phyloP scores from a whole-genome alignment of 1,139 yeast genomes.

The Blastobotrys aristatus region DNA sequence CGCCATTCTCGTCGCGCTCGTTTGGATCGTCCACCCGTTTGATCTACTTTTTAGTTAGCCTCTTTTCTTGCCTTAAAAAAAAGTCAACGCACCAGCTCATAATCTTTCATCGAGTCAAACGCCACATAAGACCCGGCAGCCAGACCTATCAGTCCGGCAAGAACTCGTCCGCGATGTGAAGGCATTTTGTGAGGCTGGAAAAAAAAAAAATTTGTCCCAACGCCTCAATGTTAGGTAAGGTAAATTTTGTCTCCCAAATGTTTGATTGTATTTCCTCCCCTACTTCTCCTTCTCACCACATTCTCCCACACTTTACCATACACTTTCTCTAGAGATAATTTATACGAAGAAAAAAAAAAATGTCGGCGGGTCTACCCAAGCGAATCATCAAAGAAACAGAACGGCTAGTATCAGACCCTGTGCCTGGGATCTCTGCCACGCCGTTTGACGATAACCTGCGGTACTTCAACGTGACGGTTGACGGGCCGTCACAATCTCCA shows the following conservation, averaged over 20 bases:
- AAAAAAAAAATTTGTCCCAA: no score
- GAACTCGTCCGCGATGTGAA: slow-evolving; percentile 32
- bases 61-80: background rate
- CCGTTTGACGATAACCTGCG: slow-evolving; percentile 94
- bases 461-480: slow-evolving; percentile 81
- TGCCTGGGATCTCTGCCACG: slow-evolving; percentile 87
- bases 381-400: slow-evolving; percentile 94
- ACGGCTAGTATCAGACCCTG: slow-evolving; percentile 87
- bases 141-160: slow-evolving; percentile 33
- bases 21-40: slow-evolving; percentile 31
- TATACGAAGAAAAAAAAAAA: no score
- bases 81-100: slow-evolving; percentile 29
- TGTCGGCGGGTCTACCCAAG: slow-evolving; percentile 46
- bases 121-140: slow-evolving; percentile 31
- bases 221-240: no score
- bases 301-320: background rate
- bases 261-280: no score
- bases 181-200: slow-evolving; percentile 10
- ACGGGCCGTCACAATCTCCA: slow-evolving; percentile 86
- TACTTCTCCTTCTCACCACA: background rate
- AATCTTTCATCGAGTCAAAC: slow-evolving; percentile 32
- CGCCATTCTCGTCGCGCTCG: slow-evolving; percentile 26
- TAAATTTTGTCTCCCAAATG: no score
- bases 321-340: no score
- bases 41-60: slow-evolving; percentile 14